Evolutionary conservation across 148 eudicot genomes (phyloP), one percentile per base, ranked within the genome.

Genomic region (Rhododendron vialii): DNA sequence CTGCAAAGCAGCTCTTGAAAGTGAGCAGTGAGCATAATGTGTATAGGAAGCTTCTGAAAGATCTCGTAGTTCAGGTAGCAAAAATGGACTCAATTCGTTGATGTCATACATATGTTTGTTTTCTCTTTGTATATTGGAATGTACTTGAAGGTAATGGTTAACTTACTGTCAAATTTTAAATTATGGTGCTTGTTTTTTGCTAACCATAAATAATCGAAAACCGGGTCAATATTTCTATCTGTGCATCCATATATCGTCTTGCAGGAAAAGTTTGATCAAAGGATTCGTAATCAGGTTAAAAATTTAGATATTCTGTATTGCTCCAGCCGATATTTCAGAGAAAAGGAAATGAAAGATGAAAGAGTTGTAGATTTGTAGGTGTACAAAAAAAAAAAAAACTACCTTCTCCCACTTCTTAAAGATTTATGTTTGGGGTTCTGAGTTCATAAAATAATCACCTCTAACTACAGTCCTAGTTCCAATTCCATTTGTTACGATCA

Each of bases 11-110:
- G 89, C 91, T 97, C 80, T 73, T 97, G 89, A 87, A 87, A 82
- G 98, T 97, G 85, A 91, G 98, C 91, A 88, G 89, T 81, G 86
- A 92, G 38, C 91, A 91, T 82, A 86, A 89, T 87, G 89, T 71
- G 45, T 97, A 97, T 87, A 90, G 85, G 65, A 81, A 87, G 63
- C 95, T 97, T 77, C 89, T 97, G 88, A 91, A 93, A 90, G 94
- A 91, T 78, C 99, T 97, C 53, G 85, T 97, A 86, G 95, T 95
- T 88, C 99, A 97, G 98, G 98, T 97, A 83, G 35, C 47, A 24
- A 24, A 82, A 82, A 36, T 82, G 7, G 48, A 20, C 33, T 61
- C 28, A 82, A 61, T 82, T 61, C 33, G 53, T 33, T 61, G 48
- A 20, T 36, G 74, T 61, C 73, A 12, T 63, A 61, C 15, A 33